These are phyloP conservation scores for Cladophialophora chaetospira DNA, from an alignment of 2,329 filamentous ascomycete genomes.

Conservation along the genomic window DNA sequence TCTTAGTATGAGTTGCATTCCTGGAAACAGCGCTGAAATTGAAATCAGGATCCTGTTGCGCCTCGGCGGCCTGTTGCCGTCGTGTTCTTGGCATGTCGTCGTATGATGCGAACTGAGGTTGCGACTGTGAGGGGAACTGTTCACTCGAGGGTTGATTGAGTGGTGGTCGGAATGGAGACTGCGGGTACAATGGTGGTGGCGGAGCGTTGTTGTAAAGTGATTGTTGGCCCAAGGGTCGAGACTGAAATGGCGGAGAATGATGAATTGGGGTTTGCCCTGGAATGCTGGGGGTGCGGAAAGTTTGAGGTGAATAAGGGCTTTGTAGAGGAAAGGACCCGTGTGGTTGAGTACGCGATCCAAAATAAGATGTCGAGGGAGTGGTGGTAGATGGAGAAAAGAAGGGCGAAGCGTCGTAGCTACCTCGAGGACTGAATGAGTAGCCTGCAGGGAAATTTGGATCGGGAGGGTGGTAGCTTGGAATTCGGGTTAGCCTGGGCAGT, in stretches of 20 bases:
- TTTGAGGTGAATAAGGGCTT: constrained; percentile 15
- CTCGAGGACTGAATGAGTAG: constrained; percentile 39
- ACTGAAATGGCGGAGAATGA: constrained; percentile 32
- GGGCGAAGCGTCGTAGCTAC: constrained; percentile 50
- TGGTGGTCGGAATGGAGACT: constrained; percentile 42
- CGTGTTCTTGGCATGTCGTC: constrained; percentile 48
- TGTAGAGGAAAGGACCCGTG: constrained; percentile 5
- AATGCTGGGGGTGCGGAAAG: constrained; percentile 21
- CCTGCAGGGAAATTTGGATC: constrained; percentile 35
- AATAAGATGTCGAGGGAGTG: constrained; percentile 30
- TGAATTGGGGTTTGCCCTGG: constrained; percentile 9
- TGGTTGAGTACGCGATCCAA: constrained; percentile 20
- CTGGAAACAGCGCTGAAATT: constrained; percentile 19
- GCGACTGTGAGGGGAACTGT: constrained; percentile 4
- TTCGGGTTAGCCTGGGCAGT: constrained; percentile 38
- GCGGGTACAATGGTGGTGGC: constrained; percentile 29
- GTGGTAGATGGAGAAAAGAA: constrained; percentile 44
- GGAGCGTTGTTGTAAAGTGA: constrained; percentile 33
- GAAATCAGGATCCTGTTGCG: constrained; percentile 29
- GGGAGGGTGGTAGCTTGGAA: constrained; percentile 36
- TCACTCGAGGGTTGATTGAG: constrained; percentile 7
- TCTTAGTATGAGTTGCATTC: constrained; percentile 10
- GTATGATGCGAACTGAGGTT: constrained; percentile 25
- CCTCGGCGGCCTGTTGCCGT: constrained; percentile 38
- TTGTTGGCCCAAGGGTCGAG: constrained; percentile 33